Percentiles rank a stretch among this genome's conserved stretches.
Evolutionary conservation across 2,329 filamentous ascomycete species (phyloP).

Genomic region (Trematosphaeria pertusa): DNA sequence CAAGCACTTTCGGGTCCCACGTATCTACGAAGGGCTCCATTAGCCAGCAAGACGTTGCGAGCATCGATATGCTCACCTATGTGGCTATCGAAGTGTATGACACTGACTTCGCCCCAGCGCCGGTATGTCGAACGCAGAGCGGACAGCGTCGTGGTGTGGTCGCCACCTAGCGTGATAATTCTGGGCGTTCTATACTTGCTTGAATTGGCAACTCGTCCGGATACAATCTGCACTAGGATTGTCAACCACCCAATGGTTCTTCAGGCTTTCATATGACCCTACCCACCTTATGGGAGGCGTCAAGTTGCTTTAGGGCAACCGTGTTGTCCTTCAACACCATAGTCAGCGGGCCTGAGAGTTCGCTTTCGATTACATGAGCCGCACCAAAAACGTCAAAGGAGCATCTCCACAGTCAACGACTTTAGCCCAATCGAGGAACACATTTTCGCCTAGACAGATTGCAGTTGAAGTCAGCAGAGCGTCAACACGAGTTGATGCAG

Average conservation of each 20-base stretch:
- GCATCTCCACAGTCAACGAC: slow-evolving; percentile 64
- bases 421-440: slow-evolving; percentile 57
- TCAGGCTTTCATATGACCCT: too few relatives aligned
- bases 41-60: too few relatives aligned
- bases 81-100: slow-evolving; percentile 66
- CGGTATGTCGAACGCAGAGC: slow-evolving; percentile 58
- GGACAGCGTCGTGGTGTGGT: slow-evolving; percentile 63
- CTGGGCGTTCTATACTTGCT: slow-evolving; percentile 55
- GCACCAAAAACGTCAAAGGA: slow-evolving; percentile 57
- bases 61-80: slow-evolving; percentile 53
- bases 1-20: slow-evolving; percentile 62
- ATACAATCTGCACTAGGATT: slow-evolving; percentile 49
- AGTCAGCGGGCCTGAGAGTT: background rate
- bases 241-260: too few relatives aligned
- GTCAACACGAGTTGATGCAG: too few relatives aligned
- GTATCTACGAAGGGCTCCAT: slow-evolving; percentile 58
- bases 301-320: slow-evolving; percentile 61
- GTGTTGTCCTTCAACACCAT: slow-evolving; percentile 56
- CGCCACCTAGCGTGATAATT: slow-evolving; percentile 62
- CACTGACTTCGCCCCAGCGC: slow-evolving; percentile 62
- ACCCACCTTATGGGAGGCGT: slow-evolving; percentile 58
- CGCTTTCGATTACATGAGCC: background rate
- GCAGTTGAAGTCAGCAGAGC: too few relatives aligned
- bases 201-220: slow-evolving; percentile 55
- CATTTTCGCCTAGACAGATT: slow-evolving; percentile 53